Base-by-base conservation (phyloP, 495 filamentous ascomycete genomes). In the Hypoxylon cercidicola region DNA sequence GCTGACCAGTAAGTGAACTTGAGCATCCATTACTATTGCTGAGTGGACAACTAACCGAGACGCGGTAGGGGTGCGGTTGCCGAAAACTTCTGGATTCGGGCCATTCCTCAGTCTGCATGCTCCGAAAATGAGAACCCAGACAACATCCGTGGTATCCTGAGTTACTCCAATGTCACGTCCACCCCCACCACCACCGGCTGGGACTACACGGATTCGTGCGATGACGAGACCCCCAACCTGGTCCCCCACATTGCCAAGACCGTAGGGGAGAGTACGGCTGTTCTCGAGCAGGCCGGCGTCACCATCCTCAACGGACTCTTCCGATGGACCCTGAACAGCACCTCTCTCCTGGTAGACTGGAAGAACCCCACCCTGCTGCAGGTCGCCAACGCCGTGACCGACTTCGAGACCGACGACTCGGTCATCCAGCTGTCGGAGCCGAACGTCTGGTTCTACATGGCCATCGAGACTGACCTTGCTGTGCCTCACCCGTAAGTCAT, bases 1-100 rank as follows among this genome's bases (percentile, higher is more conserved):
- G 88, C 88, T 10, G 77, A 87, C 57, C 77, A 84, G 63, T 37
- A 43, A 52, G 64, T 61, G 11, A 10, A 10, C 1, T 46, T 15
- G 5, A 35, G n/a, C n/a, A n/a, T n/a, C 11, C 16, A 13, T 15
- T 34, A 5, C 16, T 45, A 12, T 35, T 21, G 10, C 11, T 23
- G 15, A 25, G 23, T 6, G 11, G 1, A 34, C 32, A 19, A 11
- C 47, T 59, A 41, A 51, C 32, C 12, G 7, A n/a, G 35, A 30
- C 11, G 23, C 59, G 30, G 20, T 28, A 66, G 64, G 51, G 59
- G 55, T 18, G 48, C 54, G 1, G 55, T 60, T 41, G 62, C 72
- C 25, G 76, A 72, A 13, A 79, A 81, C 56, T 90, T 86, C 69
- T 91, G 88, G 88, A 79, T 90, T 39, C 82, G 87, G 18, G 79